These are phyloP conservation scores for Clausena lansium DNA, from an alignment of 345 rosid genomes.

Conservation along the genomic window DNA sequence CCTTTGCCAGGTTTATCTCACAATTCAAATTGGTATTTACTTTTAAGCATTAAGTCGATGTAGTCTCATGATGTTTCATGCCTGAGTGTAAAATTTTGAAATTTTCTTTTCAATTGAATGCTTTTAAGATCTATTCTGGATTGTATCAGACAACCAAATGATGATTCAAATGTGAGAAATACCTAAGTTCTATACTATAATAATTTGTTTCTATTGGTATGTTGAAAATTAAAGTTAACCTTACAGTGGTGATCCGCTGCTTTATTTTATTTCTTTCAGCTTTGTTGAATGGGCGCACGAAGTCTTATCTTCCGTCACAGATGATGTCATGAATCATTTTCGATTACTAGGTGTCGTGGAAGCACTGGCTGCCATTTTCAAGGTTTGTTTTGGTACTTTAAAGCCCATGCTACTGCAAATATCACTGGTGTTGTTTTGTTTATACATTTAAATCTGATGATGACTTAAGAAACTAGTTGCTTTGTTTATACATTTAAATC, in stretches of 20 bases:
- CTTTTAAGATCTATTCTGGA: neutral
- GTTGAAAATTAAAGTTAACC: constrained; percentile 1
- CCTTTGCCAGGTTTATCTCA: constrained; percentile 58
- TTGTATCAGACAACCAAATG: neutral
- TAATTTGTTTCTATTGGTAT: constrained; percentile 3
- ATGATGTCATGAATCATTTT: constrained; percentile 63
- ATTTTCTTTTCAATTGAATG: neutral
- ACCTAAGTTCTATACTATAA: neutral
- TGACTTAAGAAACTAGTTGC: neutral
- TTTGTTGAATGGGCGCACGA: constrained; percentile 85
- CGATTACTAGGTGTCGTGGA: constrained; percentile 82
- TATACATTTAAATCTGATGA: neutral
- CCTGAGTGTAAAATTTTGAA: neutral
- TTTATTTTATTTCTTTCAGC: constrained; percentile 39
- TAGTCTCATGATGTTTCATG: neutral
- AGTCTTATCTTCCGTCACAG: constrained; percentile 57
- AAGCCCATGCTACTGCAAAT: neutral
- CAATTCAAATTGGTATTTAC: neutral
- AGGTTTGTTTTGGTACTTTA: constrained; percentile 48
- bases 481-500: neutral
- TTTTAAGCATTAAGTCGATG: neutral
- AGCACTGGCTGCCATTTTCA: constrained; percentile 85
- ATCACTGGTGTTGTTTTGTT: neutral
- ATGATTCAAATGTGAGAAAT: neutral
- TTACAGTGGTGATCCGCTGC: neutral